These are phyloP conservation scores for Amanita exitialis DNA, from an alignment of 768 basidiomycete species.

Conservation along the genomic window DNA sequence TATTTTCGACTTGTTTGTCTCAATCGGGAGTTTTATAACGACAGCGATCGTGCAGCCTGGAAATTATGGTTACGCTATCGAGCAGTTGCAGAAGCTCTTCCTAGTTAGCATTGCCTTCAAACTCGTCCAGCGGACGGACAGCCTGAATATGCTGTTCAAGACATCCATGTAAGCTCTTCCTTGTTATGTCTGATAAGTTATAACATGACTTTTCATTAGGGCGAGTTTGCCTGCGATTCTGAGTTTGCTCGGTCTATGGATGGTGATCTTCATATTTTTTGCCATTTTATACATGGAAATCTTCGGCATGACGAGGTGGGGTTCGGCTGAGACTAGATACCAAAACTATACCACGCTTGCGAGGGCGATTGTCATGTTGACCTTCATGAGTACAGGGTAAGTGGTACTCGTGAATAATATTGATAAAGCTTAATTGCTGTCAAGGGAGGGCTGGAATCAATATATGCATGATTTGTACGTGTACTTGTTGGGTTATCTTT, in stretches of 20 bases:
- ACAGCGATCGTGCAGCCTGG: slow-evolving; percentile 63
- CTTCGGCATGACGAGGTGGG: slow-evolving; percentile 87
- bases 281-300: slow-evolving; percentile 84
- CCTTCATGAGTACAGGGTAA: slow-evolving; percentile 90
- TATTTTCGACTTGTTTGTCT: slow-evolving; percentile 76
- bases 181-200: slow-evolving; percentile 14
- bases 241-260: slow-evolving; percentile 80
- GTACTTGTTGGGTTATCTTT: background rate
- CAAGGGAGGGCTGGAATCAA: slow-evolving; percentile 91
- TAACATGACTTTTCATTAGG: slow-evolving; percentile 26
- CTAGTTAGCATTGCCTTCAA: slow-evolving; percentile 92
- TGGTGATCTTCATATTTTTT: slow-evolving; percentile 86
- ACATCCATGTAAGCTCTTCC: slow-evolving; percentile 71
- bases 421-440: slow-evolving; percentile 8
- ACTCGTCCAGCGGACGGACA: slow-evolving; percentile 80
- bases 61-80: slow-evolving; percentile 34
- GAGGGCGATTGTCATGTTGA: slow-evolving; percentile 77
- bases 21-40: slow-evolving; percentile 74
- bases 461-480: slow-evolving; percentile 96
- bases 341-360: slow-evolving; percentile 77
- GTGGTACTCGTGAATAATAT: slow-evolving; percentile 14
- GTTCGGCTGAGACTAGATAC: slow-evolving; percentile 51
- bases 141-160: slow-evolving; percentile 93
- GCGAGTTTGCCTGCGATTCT: slow-evolving; percentile 81
- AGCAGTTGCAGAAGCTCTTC: slow-evolving; percentile 83